Base-by-base conservation (phyloP, 1,284 basidiomycete species). In the Trichosporon sp. region DNA sequence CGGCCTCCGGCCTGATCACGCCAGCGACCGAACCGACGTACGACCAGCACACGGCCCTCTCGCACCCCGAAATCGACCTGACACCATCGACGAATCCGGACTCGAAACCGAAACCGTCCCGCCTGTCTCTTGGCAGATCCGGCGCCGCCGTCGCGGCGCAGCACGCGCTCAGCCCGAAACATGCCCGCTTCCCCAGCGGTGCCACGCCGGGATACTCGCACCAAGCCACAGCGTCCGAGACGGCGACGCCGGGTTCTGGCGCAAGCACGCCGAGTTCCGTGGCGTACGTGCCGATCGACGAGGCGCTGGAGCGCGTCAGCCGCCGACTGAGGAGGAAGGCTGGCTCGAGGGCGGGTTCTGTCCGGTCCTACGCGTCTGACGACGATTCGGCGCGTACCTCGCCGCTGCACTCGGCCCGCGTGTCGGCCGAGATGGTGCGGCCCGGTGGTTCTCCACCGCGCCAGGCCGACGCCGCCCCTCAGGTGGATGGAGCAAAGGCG, bases 1-100 rank as follows among this genome's bases (percentile, higher is more conserved):
- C 43, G 1, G 43, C 51, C 19, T 54, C 51, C 3, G 51, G 51
- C 8, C 51, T 54, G 14, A 21, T 31, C 21, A 40, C 54, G 64
- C 14, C n/a, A 26, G 46, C 38, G 3, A 40, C 69, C 31, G 74
- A 73, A 59, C 74, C 74, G 35, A 75, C 74, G 1, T 75, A 71
- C 67, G 74, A 73, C 70, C 70, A 71, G 69, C 74, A 70, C 61
- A 75, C 74, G 38, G 71, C 70, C 2, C 40, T 73, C 14, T 21
- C 63, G 40, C 71, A 75, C 70, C 72, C 72, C 37, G 74, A 73
- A 21, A 35, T 73, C 4, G 68, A 73, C 48, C 66, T 75, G 40
- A 73, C 72, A 4, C 72, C 74, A 11, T 64, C 68, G 2, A 75
- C 74, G 4, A 73, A 71, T 68, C 72, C 71, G 1, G 63, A 65